Evolutionary conservation across 805 yeast genomes (phyloP), one percentile per base, ranked within the genome.

Genomic region (Wickerhamiella nectarea): DNA sequence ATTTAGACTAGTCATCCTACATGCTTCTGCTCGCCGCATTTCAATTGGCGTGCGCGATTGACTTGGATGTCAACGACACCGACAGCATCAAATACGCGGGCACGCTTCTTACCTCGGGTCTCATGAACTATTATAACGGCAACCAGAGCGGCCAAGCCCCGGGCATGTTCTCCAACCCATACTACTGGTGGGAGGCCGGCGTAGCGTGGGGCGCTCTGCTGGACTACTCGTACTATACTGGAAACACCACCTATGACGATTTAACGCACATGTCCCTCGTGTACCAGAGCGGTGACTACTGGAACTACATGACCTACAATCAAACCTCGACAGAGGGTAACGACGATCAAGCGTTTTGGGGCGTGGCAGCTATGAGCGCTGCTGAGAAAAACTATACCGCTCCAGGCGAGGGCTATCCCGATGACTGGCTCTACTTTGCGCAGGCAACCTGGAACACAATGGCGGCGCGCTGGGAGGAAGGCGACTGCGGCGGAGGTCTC

Each of bases 141-240:
- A 51, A 61, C 49, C 59, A 69, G 28, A 60, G 68, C 35, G 96
- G 95, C 28, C 80, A 87, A 7, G 72, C 86, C 4, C 67, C 82
- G 21, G 98, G 97, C 35, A 77, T 81, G 86, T 87, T 91, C 60
- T 67, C 78, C 10, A 65, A 69, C 56, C 97, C 97, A 0, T 87
- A 89, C 69, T 89, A 89, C 69, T 89, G 97, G 98, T 87, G 96
- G 96, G 85, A 86, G 65, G 94, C 96, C 8, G 97, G 97, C 52
- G 94, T 87, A 48, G 95, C 89, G 1, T 85, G 86, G 83, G 94
- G 95, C 7, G 69, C 81, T 15, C 66, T 89, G 70, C 57, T 89
- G 36, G 95, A 86, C 59, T 80, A 81, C 61, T 71, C 84, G 65
- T 76, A 59, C 52, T 78, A 69, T 58, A 74, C 83, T 59, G 72